phyloP scores from a whole-genome alignment of 441 rosid species.

The Dalechampia spathulata region DNA sequence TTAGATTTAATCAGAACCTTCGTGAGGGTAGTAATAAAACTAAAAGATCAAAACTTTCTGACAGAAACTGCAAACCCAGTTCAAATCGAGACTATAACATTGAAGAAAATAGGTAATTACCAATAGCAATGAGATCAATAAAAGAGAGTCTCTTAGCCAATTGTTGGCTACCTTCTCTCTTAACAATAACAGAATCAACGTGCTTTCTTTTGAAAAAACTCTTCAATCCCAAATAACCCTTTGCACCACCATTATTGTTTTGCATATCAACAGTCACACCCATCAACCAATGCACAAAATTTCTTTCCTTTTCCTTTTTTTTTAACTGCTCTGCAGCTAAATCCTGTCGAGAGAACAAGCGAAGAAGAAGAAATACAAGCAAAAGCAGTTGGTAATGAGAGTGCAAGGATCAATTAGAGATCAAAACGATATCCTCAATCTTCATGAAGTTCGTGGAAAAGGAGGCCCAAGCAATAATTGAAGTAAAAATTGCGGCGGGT shows the following conservation, averaged over 20 bases:
- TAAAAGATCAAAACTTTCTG: background rate
- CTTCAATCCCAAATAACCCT: slow-evolving; percentile 31
- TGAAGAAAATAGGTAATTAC: slow-evolving; percentile 24
- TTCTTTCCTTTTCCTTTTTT: background rate
- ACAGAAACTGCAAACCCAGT: background rate
- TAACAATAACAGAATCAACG: slow-evolving; percentile 55
- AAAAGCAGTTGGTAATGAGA: too few relatives aligned
- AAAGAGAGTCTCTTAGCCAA: slow-evolving; percentile 72
- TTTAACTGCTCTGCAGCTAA: too few relatives aligned
- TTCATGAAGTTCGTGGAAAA: too few relatives aligned
- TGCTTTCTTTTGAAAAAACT: slow-evolving; percentile 75
- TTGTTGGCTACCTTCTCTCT: slow-evolving; percentile 24
- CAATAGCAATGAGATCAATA: slow-evolving; percentile 78
- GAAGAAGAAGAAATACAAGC: too few relatives aligned
- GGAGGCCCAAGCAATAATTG: too few relatives aligned
- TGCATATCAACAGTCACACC: slow-evolving; percentile 40
- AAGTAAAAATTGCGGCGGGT: too few relatives aligned
- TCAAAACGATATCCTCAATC: too few relatives aligned
- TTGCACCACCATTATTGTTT: slow-evolving; percentile 26
- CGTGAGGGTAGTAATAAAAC: too few relatives aligned
- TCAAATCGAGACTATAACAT: background rate
- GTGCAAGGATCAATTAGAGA: too few relatives aligned
- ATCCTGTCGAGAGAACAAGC: background rate
- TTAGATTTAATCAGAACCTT: too few relatives aligned
- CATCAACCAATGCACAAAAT: slow-evolving; percentile 17